A percentile compares a stretch with the other conserved stretches of the same genome.
Evolutionary conservation across 1,284 basidiomycete species (phyloP).

Genomic region (Farysia itapuensis): DNA sequence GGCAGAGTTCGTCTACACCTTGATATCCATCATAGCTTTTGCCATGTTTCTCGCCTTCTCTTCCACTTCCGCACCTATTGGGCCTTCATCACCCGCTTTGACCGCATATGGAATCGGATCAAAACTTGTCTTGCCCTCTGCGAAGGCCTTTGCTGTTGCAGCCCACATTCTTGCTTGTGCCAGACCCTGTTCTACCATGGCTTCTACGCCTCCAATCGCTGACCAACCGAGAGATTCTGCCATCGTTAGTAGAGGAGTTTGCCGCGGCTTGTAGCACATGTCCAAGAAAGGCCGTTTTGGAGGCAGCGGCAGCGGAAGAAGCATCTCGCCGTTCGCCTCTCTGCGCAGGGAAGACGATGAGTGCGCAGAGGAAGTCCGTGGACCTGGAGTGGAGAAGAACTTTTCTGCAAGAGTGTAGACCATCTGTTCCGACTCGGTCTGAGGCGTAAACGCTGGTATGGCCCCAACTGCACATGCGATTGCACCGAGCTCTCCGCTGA

Average conservation of each 20-base stretch:
- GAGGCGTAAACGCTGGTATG: constrained; percentile 53
- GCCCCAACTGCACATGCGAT: constrained; percentile 48
- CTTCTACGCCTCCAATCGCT: constrained; percentile 55
- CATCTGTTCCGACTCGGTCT: constrained; percentile 49
- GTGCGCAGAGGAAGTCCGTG: not conserved
- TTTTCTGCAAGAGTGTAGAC: constrained; percentile 47
- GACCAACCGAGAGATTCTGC: constrained; percentile 48
- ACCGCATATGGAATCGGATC: constrained; percentile 32
- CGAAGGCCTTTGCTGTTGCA: constrained; percentile 24
- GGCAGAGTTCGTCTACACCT: no score
- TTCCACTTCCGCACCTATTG: constrained; percentile 31
- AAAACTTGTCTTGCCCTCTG: constrained; percentile 7
- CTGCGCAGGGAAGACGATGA: not conserved
- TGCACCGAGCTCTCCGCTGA: constrained; percentile 24
- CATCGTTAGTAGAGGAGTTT: constrained; percentile 50
- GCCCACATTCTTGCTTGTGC: constrained; percentile 59
- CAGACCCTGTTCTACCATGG: constrained; percentile 60
- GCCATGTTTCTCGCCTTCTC: constrained; percentile 26
- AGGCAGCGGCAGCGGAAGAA: constrained; percentile 33
- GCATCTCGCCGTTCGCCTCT: not conserved
- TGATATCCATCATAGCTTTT: constrained; percentile 27
- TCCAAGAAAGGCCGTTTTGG: constrained; percentile 54
- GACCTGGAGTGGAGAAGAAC: constrained; percentile 34
- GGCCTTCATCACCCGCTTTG: constrained; percentile 31
- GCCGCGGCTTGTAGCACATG: constrained; percentile 60